Percentiles rank a stretch among this genome's conserved stretches.
These are phyloP conservation scores for Wolfiporia cocos DNA, from an alignment of 1,284 basidiomycete genomes.

Conservation along the genomic window DNA sequence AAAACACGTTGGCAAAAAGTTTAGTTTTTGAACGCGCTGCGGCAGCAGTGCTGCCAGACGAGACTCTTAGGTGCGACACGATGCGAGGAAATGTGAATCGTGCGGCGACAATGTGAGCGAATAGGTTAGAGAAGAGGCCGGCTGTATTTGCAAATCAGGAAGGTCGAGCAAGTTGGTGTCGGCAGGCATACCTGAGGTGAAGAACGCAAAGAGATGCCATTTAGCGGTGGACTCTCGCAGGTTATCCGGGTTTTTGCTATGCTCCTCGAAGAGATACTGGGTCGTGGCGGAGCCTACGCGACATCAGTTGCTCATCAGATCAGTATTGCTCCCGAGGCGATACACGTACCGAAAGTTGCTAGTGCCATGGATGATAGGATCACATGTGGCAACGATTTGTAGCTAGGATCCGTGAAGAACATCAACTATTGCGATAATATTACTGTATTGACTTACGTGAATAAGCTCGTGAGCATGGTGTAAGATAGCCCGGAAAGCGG, in stretches of 20 bases:
- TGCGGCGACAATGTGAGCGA: constrained; percentile 66
- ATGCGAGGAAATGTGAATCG: constrained; percentile 66
- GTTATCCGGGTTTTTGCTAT: constrained; percentile 26
- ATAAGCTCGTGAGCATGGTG: constrained; percentile 66
- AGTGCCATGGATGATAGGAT: no score
- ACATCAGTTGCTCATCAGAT: neutral
- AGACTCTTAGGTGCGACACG: constrained; percentile 36
- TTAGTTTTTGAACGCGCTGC: no score
- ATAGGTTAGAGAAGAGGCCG: constrained; percentile 62
- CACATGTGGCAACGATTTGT: no score
- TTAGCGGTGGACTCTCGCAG: constrained; percentile 57
- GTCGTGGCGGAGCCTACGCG: constrained; percentile 3
- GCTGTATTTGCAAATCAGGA: no score
- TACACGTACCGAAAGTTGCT: constrained; percentile 5
- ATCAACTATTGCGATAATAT: no score
- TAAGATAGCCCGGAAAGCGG: constrained; percentile 60
- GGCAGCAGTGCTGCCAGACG: neutral
- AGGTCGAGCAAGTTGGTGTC: no score
- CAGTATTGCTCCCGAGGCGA: no score
- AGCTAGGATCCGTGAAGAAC: no score
- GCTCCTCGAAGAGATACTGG: constrained; percentile 3
- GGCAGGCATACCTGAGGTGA: constrained; percentile 48
- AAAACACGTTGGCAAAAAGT: no score
- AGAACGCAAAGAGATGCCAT: constrained; percentile 78
- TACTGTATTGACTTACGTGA: constrained; percentile 63